Evolutionary conservation across 2,329 filamentous ascomycete species (phyloP).

Genomic region (Neofusicoccum parvum): DNA sequence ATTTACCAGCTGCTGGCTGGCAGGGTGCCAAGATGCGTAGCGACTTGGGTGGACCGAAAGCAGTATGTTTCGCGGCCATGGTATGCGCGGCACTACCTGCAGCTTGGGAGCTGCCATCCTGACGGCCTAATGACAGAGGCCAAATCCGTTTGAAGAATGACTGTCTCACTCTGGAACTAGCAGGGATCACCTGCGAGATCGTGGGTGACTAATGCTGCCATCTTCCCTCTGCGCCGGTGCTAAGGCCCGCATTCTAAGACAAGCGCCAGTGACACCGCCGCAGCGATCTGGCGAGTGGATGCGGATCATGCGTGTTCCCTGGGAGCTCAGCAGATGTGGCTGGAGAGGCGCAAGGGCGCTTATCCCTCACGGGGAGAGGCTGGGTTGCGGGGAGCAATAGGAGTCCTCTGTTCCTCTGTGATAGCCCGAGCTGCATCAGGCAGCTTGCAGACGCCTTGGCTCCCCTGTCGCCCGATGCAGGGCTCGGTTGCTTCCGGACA

Average conservation of each 20-base stretch:
- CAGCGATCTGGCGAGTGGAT: constrained; percentile 18
- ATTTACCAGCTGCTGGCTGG: constrained; percentile 18
- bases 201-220: constrained; percentile 21
- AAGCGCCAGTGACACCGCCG: constrained; percentile 20
- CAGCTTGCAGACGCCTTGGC: constrained; percentile 18
- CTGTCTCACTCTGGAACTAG: constrained; percentile 22
- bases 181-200: constrained; percentile 20
- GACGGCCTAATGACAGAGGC: constrained; percentile 16
- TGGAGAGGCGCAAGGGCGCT: constrained; percentile 19
- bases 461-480: constrained; percentile 16
- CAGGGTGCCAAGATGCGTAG: constrained; percentile 20
- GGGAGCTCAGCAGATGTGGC: constrained; percentile 17
- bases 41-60: constrained; percentile 23
- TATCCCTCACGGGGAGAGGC: constrained; percentile 11
- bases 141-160: constrained; percentile 23
- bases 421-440: constrained; percentile 14
- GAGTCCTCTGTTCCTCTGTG: not conserved
- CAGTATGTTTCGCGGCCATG: constrained; percentile 24
- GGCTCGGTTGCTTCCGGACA: constrained; percentile 22
- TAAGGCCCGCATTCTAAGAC: constrained; percentile 21
- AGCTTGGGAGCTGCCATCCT: constrained; percentile 11
- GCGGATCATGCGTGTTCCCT: constrained; percentile 18
- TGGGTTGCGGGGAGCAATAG: constrained; percentile 1
- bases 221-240: constrained; percentile 16
- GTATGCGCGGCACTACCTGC: constrained; percentile 23